A percentile compares a stretch with the other conserved stretches of the same genome.
These are phyloP conservation scores for Corylus avellana DNA, from an alignment of 306 rosid species.

Conservation along the genomic window DNA sequence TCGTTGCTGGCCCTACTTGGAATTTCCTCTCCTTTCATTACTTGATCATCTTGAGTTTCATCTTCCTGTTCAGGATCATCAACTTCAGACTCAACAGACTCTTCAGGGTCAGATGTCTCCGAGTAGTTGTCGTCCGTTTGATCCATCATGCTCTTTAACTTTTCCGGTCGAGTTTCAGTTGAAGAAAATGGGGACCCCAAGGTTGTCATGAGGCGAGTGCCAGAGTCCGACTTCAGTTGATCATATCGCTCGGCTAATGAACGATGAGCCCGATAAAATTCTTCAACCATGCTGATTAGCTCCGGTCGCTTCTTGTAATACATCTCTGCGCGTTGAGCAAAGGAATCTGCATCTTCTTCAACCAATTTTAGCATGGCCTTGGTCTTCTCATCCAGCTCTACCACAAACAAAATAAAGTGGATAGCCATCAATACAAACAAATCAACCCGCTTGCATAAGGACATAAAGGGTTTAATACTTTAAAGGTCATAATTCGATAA, in stretches of 20 bases:
- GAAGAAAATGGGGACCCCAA: conserved; percentile 62
- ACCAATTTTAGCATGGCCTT: conserved; percentile 63
- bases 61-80: conserved; percentile 73
- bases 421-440: conserved; percentile 9
- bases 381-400: conserved; percentile 75
- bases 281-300: conserved; percentile 76
- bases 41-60: conserved; percentile 25
- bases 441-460: neutral
- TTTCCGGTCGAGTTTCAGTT: conserved; percentile 44
- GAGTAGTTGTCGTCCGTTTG: conserved; percentile 59
- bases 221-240: conserved; percentile 64
- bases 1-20: conserved; percentile 13
- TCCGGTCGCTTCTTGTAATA: conserved; percentile 84
- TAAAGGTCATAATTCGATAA: too few relatives aligned
- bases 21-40: conserved; percentile 24
- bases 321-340: conserved; percentile 93
- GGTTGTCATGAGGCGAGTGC: conserved; percentile 46
- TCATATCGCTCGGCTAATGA: conserved; percentile 75
- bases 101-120: conserved; percentile 50
- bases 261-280: conserved; percentile 76
- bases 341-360: conserved; percentile 86
- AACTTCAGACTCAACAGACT: conserved; percentile 68
- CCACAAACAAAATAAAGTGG: neutral
- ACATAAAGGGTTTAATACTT: too few relatives aligned
- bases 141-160: conserved; percentile 35